phyloP scores from a whole-genome alignment of 2,329 filamentous ascomycete species.

The Kalmusia sp. region DNA sequence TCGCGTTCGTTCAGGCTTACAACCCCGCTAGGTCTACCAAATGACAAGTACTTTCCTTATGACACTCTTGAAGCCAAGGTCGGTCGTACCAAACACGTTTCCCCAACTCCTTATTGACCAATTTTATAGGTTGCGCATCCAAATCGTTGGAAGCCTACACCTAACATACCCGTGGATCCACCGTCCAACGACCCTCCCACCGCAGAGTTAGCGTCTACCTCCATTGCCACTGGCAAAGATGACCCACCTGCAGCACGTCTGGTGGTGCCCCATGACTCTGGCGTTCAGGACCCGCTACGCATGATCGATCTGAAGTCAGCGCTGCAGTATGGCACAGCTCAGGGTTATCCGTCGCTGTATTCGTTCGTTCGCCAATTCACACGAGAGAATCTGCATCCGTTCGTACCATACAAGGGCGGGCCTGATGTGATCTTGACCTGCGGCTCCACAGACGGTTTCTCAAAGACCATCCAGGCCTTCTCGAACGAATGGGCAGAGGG shows the following conservation, averaged over 20 bases:
- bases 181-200: conserved; percentile 34
- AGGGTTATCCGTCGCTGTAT: conserved; percentile 80
- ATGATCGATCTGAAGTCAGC: conserved; percentile 84
- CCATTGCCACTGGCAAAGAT: conserved; percentile 27
- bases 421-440: conserved; percentile 81
- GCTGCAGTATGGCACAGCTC: conserved; percentile 84
- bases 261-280: conserved; percentile 73
- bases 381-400: conserved; percentile 77
- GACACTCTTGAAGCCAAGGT: conserved; percentile 83
- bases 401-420: conserved; percentile 77
- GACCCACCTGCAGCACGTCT: conserved; percentile 59
- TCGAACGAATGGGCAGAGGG: conserved; percentile 77
- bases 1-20: conserved; percentile 16
- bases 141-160: conserved; percentile 74
- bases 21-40: conserved; percentile 70
- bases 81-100: not conserved
- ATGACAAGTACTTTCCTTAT: conserved; percentile 84
- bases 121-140: conserved; percentile 66
- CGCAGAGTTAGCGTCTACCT: conserved; percentile 38
- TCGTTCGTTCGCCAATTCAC: conserved; percentile 82
- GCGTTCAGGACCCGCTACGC: conserved; percentile 64
- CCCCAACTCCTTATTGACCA: not conserved
- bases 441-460: conserved; percentile 85
- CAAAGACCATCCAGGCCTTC: conserved; percentile 78
- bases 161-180: conserved; percentile 65